Evolutionary conservation across 257 asterid genomes (phyloP), one percentile per base, ranked within the genome.

Genomic region (Scutellaria minor): DNA sequence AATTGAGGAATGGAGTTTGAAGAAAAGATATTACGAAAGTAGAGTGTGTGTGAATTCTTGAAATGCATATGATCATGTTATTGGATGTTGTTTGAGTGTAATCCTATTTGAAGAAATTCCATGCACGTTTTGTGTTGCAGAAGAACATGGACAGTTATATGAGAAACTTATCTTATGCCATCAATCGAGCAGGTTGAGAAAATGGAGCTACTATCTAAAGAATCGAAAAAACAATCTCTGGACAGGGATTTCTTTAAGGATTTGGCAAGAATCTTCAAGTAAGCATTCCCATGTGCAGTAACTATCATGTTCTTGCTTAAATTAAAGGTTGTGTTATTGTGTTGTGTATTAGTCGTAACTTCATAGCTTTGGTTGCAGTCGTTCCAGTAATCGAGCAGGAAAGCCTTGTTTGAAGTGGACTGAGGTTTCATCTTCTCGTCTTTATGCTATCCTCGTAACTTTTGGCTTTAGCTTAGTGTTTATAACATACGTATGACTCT

Each of bases 361-460:
- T 48, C 24, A 2, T 66, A 39, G 2, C 59, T 66, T 79, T 77
- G 12, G 11, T 61, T 75, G 78, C 83, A 90, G 97, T 72, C 77
- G 74, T 37, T 93, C 96, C 41, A 87, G 78, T 72, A 86, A 78
- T 67, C 95, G 97, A 72, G 86, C 85, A 5, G 97, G 96, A 77
- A 89, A 90, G 70, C 90, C 92, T 11, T 15, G 63, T 54, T 72
- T 86, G 75, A 90, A 90, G 88, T 90, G 96, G 96, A 85, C 78
- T 0, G 96, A 93, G 95, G 98, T 93, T 66, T 59, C 55, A 60
- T 64, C 14, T 59, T 64, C 15, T 53, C n/a, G 51, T 54, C 56
- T 81, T 79, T 65, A 58, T 55, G 10, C 60, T 47, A 40, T 64
- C 41, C n/a, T 68, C 35, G 9, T 51, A 66, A 39, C 37, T 14